Evolutionary conservation across 805 yeast genomes (phyloP), one percentile per base, ranked within the genome.

Genomic region (Barnettozyma sucrosica): DNA sequence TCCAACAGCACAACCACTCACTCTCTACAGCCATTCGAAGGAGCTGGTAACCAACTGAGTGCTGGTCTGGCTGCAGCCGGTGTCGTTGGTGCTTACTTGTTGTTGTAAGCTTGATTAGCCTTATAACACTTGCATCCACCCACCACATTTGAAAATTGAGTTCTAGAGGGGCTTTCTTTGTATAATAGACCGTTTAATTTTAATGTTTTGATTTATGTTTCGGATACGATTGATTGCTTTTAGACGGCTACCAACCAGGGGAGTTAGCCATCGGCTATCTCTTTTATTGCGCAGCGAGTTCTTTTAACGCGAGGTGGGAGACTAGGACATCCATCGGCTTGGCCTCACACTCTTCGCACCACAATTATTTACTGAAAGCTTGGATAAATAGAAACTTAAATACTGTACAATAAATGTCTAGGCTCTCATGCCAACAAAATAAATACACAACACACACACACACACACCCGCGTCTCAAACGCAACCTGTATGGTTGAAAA

Each of bases 61-160:
- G 56, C 58, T 45, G 61, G 50, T 25, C 46, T 55, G 19, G 62
- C 53, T 49, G 66, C 58, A 52, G 59, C 56, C 38, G 57, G 52
- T 40, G 56, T 55, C 26, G 65, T 58, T 46, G 65, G 55, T 45
- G 63, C 60, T 45, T 61, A 52, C 49, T 56, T 63, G 42, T 48
- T 63, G 44, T 30, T 49, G 26, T 49, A 45, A 30, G 28, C 11
- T 36, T n/a, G n/a, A n/a, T n/a, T n/a, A n/a, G n/a, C n/a, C n/a
- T n/a, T 16, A n/a, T 16, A 8, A 33, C 5, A 10, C 21, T 41
- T 41, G 25, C 33, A 16, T 41, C n/a, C n/a, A n/a, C n/a, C n/a
- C 36, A 10, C 30, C 19, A 23, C 28, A 19, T 23, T 30, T 6
- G 19, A 43, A 34, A 23, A n/a, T n/a, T 28, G n/a, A 26, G 2